A percentile compares a stretch with the other conserved stretches of the same genome.
These are phyloP conservation scores for Pisolithus marmoratus DNA, from an alignment of 768 basidiomycete species.

Conservation along the genomic window DNA sequence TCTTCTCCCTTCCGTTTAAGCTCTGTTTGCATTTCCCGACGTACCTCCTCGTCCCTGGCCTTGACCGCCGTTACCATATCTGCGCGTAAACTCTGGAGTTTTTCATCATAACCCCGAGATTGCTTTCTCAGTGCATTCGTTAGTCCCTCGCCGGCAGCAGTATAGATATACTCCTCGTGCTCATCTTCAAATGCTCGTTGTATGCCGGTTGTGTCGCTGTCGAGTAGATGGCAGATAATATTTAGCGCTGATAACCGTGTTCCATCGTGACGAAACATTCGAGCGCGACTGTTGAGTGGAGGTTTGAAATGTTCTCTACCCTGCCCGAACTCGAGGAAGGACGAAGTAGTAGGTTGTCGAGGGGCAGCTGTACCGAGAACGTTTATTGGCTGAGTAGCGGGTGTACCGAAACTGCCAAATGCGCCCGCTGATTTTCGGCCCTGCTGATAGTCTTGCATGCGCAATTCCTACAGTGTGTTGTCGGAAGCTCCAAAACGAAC, in stretches of 20 bases:
- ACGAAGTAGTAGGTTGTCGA: conserved; percentile 22
- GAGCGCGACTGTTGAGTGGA: conserved; percentile 44
- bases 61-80: conserved; percentile 43
- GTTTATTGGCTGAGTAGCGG: conserved; percentile 8
- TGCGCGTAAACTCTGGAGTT: conserved; percentile 39
- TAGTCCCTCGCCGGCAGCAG: conserved; percentile 50
- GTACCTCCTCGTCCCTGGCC: conserved; percentile 43
- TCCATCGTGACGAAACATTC: conserved; percentile 37
- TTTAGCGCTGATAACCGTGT: conserved; percentile 35
- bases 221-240: conserved; percentile 38
- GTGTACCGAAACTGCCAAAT: conserved; percentile 41
- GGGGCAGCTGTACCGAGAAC: too few relatives aligned
- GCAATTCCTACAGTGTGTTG: conserved; percentile 50
- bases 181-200: conserved; percentile 51
- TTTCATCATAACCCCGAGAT: conserved; percentile 40
- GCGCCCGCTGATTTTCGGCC: conserved; percentile 63
- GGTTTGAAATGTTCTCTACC: conserved; percentile 51
- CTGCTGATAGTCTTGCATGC: conserved; percentile 70
- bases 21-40: conserved; percentile 39
- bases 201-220: conserved; percentile 38
- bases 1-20: conserved; percentile 38
- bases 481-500: too few relatives aligned
- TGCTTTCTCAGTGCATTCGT: conserved; percentile 44
- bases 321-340: conserved; percentile 32
- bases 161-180: conserved; percentile 42